A percentile compares a stretch with the other conserved stretches of the same genome.
phyloP scores from a whole-genome alignment of 148 eudicot species.

The Fagopyrum tataricum region DNA sequence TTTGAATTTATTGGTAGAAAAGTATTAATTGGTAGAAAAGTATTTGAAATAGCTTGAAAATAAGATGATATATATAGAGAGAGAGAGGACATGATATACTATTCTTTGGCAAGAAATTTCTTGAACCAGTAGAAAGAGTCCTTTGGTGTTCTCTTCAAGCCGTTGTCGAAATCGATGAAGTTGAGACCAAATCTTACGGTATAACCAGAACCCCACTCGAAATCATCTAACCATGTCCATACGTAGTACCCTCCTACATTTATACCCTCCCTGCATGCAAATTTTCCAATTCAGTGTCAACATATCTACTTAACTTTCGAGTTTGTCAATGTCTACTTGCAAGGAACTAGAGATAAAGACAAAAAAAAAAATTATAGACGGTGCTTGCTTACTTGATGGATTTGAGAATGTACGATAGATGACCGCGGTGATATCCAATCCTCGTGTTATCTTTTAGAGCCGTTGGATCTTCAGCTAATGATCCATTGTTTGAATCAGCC shows the following conservation, averaged over 20 bases:
- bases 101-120: conserved; percentile 1
- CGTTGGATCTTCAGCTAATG: neutral
- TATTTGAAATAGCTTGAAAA: too few species aligned
- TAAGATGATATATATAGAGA: too few species aligned
- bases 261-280: neutral
- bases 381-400: conserved; percentile 16
- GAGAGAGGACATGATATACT: neutral
- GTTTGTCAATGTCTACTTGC: too few species aligned
- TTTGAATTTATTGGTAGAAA: neutral
- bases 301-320: too few species aligned
- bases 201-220: conserved; percentile 13
- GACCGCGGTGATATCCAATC: neutral
- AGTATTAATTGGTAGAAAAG: too few species aligned
- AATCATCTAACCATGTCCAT: conserved; percentile 16
- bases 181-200: conserved; percentile 11
- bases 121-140: conserved; percentile 11
- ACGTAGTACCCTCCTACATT: conserved; percentile 13
- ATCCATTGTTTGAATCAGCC: conserved; percentile 10
- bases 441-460: conserved; percentile 9
- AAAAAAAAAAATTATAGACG: too few species aligned
- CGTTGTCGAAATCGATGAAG: conserved; percentile 9
- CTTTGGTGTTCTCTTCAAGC: conserved; percentile 10
- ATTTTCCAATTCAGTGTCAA: neutral
- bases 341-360: neutral
- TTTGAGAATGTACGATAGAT: conserved; percentile 9